A percentile compares a stretch with the other conserved stretches of the same genome.
These are phyloP conservation scores for Botrytis porri DNA, from an alignment of 2,329 filamentous ascomycete species.

Conservation along the genomic window DNA sequence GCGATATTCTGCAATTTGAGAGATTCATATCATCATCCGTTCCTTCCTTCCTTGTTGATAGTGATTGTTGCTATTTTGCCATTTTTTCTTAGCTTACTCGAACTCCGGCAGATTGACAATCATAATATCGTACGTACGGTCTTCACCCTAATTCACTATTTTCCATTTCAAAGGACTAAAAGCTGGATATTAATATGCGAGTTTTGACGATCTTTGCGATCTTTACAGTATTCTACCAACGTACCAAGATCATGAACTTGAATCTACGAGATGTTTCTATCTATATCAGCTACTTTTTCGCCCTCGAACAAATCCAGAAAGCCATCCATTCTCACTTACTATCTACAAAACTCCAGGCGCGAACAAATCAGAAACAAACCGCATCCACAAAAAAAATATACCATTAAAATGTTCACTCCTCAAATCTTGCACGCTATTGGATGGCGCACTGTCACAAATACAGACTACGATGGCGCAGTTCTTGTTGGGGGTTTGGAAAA, in stretches of 20 bases:
- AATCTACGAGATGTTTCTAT: background rate
- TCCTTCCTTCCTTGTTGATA: background rate
- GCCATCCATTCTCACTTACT: background rate
- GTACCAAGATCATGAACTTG: too few relatives aligned
- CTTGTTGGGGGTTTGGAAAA: constrained; percentile 10
- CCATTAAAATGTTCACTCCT: background rate
- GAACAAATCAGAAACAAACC: background rate
- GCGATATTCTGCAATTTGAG: background rate
- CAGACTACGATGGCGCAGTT: constrained; percentile 9
- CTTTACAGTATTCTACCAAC: background rate
- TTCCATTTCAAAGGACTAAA: too few relatives aligned
- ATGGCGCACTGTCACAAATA: background rate
- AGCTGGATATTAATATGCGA: too few relatives aligned
- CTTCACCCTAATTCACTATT: background rate
- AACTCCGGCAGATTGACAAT: background rate
- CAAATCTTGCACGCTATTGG: background rate
- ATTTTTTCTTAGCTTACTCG: background rate
- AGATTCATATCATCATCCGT: background rate
- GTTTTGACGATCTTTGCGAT: background rate
- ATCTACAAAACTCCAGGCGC: background rate
- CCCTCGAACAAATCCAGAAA: background rate
- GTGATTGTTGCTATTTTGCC: background rate
- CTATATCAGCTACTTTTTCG: background rate
- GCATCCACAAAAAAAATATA: background rate
- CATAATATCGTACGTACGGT: background rate